These are phyloP conservation scores for Eucalyptus polybractea DNA, from an alignment of 345 rosid genomes.

Conservation along the genomic window DNA sequence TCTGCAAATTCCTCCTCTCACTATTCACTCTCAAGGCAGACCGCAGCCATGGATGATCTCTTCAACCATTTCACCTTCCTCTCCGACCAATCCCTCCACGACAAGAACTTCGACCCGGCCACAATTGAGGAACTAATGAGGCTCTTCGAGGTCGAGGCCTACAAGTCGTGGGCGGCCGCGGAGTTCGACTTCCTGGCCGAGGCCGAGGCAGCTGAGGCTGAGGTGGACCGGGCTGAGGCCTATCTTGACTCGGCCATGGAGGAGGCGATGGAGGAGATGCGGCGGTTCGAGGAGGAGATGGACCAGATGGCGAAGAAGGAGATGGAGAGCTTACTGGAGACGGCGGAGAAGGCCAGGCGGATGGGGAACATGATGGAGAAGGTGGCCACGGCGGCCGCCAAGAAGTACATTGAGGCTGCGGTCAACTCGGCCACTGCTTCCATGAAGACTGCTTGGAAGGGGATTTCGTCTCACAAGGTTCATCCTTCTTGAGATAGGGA, in stretches of 20 bases:
- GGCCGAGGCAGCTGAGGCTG: constrained; percentile 27
- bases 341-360: constrained; percentile 49
- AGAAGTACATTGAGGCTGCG: constrained; percentile 64
- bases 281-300: constrained; percentile 62
- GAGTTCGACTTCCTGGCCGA: constrained; percentile 37
- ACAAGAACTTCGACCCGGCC: constrained; percentile 68
- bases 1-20: not conserved
- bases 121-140: constrained; percentile 65
- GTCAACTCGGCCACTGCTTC: constrained; percentile 69
- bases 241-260: constrained; percentile 71
- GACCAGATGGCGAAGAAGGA: constrained; percentile 36
- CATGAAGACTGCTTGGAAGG: constrained; percentile 70
- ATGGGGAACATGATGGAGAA: constrained; percentile 48
- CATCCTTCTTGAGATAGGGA: constrained; percentile 47
- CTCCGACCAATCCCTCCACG: constrained; percentile 52
- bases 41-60: constrained; percentile 48
- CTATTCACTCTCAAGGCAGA: not conserved
- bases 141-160: constrained; percentile 77
- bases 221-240: constrained; percentile 36
- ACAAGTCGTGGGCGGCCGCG: constrained; percentile 70
- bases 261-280: constrained; percentile 63
- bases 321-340: constrained; percentile 22
- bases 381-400: constrained; percentile 55
- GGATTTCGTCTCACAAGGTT: constrained; percentile 45
- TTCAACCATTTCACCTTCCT: constrained; percentile 65